Evolutionary conservation across 495 filamentous ascomycete genomes (phyloP).

Genomic region (Xylaria intraflava): DNA sequence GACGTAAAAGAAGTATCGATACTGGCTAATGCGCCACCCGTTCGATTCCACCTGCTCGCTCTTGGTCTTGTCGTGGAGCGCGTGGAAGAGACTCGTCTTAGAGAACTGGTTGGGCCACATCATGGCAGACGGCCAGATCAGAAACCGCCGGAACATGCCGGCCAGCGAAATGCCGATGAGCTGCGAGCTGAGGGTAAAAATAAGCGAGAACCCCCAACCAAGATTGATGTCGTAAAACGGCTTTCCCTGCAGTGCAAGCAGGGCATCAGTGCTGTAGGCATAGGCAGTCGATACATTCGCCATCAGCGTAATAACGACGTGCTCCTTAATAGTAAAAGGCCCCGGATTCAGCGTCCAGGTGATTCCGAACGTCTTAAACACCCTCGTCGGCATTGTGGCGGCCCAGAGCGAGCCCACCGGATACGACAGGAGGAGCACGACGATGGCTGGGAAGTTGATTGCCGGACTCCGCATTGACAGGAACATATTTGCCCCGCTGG

Average conservation of each 20-base stretch:
- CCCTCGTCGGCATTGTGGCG: conserved; percentile 43
- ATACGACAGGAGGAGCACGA: conserved; percentile 52
- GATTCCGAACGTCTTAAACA: conserved; percentile 46
- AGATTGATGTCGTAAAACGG: conserved; percentile 53
- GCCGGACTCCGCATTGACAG: conserved; percentile 47
- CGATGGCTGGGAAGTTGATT: conserved; percentile 53
- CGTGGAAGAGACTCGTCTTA: conserved; percentile 53
- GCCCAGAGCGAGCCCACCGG: conserved; percentile 52
- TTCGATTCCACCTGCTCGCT: conserved; percentile 45
- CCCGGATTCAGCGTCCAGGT: conserved; percentile 49
- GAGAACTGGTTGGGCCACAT: conserved; percentile 57
- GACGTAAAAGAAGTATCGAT: conserved; percentile 53
- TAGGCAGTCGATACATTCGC: conserved; percentile 33
- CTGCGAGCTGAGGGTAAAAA: conserved; percentile 59
- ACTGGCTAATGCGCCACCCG: conserved; percentile 54
- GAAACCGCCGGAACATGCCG: conserved; percentile 53
- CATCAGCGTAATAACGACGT: conserved; percentile 57
- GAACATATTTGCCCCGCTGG: conserved; percentile 52
- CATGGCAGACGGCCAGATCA: conserved; percentile 56
- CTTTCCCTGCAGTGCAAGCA: conserved; percentile 43
- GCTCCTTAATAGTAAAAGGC: conserved; percentile 61
- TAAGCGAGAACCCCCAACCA: conserved; percentile 54
- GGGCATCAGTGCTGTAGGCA: conserved; percentile 52
- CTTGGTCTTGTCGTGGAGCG: conserved; percentile 52
- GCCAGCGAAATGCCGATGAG: conserved; percentile 58